A percentile compares a stretch with the other conserved stretches of the same genome.
Conservation (phyloP, 371 early-diverging fungal genomes). For the Gilbertella persicaria region DNA sequence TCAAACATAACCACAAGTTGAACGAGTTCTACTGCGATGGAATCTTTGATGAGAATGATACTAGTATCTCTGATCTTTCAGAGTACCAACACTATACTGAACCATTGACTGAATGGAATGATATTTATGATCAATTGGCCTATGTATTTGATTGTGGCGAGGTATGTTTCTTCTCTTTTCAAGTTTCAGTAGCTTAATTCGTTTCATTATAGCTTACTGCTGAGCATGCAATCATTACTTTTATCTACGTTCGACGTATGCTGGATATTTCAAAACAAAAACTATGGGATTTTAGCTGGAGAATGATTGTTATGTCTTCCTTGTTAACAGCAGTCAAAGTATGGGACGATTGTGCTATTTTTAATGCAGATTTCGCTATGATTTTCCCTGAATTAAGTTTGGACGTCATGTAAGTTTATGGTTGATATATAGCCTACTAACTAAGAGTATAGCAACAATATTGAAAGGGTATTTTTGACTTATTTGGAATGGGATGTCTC, state of each 20-base stretch:
- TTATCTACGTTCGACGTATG: constrained; percentile 76
- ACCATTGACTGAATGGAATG: constrained; percentile 36
- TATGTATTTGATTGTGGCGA: constrained; percentile 58
- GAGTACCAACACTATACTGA: constrained; percentile 9
- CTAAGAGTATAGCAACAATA: constrained; percentile 12
- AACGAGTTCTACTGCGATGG: constrained; percentile 30
- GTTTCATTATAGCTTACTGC: constrained; percentile 48
- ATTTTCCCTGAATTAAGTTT: constrained; percentile 63
- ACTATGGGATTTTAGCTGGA: constrained; percentile 75
- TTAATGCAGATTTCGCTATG: constrained; percentile 81
- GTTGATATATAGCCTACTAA: neutral
- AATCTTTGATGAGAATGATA: constrained; percentile 26
- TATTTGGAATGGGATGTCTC: constrained; percentile 24
- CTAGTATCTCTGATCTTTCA: constrained; percentile 1
- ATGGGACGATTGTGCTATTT: constrained; percentile 90
- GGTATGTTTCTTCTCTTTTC: constrained; percentile 27
- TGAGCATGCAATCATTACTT: constrained; percentile 74
- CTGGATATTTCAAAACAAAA: constrained; percentile 59
- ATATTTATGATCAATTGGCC: constrained; percentile 41
- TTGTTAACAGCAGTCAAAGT: constrained; percentile 78
- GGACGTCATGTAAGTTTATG: constrained; percentile 29
- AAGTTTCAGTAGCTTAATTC: neutral
- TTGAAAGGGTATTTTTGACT: constrained; percentile 18
- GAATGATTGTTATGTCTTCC: constrained; percentile 67
- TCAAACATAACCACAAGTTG: constrained; percentile 33